A percentile compares a stretch with the other conserved stretches of the same genome.
Evolutionary conservation across 371 early-diverging fungal genomes (phyloP).

Genomic region (Mucor piriformis): DNA sequence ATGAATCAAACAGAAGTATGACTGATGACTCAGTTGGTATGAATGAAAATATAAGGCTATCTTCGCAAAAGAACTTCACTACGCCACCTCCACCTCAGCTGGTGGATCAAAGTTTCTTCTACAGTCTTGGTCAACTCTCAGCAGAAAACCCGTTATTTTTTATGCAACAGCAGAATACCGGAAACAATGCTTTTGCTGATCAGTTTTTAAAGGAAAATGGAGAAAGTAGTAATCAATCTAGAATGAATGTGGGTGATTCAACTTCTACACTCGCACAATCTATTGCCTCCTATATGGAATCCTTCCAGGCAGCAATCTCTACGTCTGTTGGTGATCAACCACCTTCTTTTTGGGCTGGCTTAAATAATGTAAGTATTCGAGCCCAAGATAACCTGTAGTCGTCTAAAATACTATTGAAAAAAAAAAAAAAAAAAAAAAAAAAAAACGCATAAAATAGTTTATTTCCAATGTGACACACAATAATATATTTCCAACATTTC

Average conservation of each 20-base stretch:
- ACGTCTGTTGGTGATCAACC: conserved; percentile 24
- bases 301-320: conserved; percentile 13
- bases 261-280: conserved; percentile 10
- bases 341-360: conserved; percentile 44
- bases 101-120: conserved; percentile 42
- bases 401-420: too few species aligned
- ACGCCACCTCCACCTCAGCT: conserved; percentile 5
- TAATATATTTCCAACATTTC: conserved; percentile 52
- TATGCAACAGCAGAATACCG: conserved; percentile 32
- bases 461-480: conserved; percentile 54
- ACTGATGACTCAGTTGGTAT: conserved; percentile 10
- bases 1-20: conserved; percentile 17
- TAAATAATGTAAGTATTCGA: conserved; percentile 39
- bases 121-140: conserved; percentile 41
- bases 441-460: conserved; percentile 31
- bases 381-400: too few species aligned
- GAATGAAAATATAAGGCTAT: not conserved
- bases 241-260: not conserved
- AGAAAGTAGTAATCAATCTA: not conserved
- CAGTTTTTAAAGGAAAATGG: conserved; percentile 18
- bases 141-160: conserved; percentile 39
- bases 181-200: not conserved
- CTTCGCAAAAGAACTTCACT: conserved; percentile 6
- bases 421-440: too few species aligned
- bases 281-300: conserved; percentile 15